Base-by-base conservation (phyloP, 352 stramenopile species). In the Blastocystis sp. region DNA sequence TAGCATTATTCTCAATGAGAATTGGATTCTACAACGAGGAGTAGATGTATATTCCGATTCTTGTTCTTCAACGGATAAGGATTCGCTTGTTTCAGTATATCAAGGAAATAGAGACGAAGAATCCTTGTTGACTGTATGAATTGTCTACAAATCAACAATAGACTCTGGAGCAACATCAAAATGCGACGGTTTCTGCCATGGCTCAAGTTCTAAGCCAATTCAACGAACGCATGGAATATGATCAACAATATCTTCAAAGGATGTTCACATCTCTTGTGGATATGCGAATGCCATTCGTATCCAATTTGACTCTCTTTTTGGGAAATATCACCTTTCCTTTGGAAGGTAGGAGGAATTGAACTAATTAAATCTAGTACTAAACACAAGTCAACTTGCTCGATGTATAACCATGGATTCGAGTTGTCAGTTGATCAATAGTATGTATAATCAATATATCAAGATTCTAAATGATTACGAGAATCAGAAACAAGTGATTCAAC, bases 371-470 rank as follows among this genome's bases (percentile, higher is more conserved):
- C 21, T 56, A 77, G 65, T 12, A 58, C 56, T 51, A 42, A 77
- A 56, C 65, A 51, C 21, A 16, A 54, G 14, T n/a, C 29, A 56
- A 51, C 32, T 80, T 5, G 52, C n/a, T 42, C 39, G 49, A 14
- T 80, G 69, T 42, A 6, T 80, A 7, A 80, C 69, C 2, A 80
- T 80, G 69, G 69, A 80, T 39, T 27, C 19, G 12, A 32, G 21
- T 27, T 80, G 69, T 1, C 21, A 59, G 16, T n/a, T 80, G 24
- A 2, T 59, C 19, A 21, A 80, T 35, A 80, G 69, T n/a, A 58
- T 80, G 37, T 80, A 80, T 24, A 7, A 80, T 9, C 69, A 80
- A 7, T 80, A 80, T 54, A 27, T 32, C 21, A 29, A 58, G 27
- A 80, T 80, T 35, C 39, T 3, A 24, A 27, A 29, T 27, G 37